Percentiles rank a stretch among this genome's conserved stretches.
Evolutionary conservation across 2,329 filamentous ascomycete genomes (phyloP).

Genomic region (Trichocomaceae sp.): DNA sequence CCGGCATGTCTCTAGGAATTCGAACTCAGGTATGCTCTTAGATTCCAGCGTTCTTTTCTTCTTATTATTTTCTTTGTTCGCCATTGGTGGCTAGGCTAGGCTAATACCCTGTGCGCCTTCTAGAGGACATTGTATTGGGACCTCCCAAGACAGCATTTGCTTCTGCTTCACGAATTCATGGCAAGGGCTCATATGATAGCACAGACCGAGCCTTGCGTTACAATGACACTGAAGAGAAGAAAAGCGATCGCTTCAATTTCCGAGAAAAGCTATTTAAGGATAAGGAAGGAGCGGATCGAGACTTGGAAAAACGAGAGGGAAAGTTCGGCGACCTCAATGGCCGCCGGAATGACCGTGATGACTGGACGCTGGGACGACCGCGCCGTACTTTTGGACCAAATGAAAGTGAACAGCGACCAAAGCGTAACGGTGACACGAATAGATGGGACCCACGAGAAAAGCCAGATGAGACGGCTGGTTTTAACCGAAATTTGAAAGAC

Average conservation of each 20-base stretch:
- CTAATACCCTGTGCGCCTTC: conserved; percentile 18
- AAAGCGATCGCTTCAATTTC: conserved; percentile 58
- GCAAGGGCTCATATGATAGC: conserved; percentile 42
- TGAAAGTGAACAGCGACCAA: conserved; percentile 35
- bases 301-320: conserved; percentile 34
- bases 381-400: conserved; percentile 37
- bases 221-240: conserved; percentile 50
- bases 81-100: neutral
- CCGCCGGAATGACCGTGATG: conserved; percentile 36
- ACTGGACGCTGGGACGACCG: conserved; percentile 36
- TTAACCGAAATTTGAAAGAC: conserved; percentile 46
- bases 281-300: conserved; percentile 21
- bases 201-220: conserved; percentile 40
- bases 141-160: conserved; percentile 78
- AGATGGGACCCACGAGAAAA: conserved; percentile 39
- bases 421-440: conserved; percentile 39
- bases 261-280: conserved; percentile 44
- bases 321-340: conserved; percentile 27
- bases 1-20: conserved; percentile 43
- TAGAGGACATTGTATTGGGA: conserved; percentile 76
- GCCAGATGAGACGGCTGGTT: conserved; percentile 46
- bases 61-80: neutral
- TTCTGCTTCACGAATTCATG: conserved; percentile 57
- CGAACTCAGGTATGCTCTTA: conserved; percentile 37
- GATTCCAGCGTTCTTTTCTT: neutral